Percentiles rank a stretch among this genome's conserved stretches.
phyloP scores from a whole-genome alignment of 768 basidiomycete genomes.

The Trametes villosa region DNA sequence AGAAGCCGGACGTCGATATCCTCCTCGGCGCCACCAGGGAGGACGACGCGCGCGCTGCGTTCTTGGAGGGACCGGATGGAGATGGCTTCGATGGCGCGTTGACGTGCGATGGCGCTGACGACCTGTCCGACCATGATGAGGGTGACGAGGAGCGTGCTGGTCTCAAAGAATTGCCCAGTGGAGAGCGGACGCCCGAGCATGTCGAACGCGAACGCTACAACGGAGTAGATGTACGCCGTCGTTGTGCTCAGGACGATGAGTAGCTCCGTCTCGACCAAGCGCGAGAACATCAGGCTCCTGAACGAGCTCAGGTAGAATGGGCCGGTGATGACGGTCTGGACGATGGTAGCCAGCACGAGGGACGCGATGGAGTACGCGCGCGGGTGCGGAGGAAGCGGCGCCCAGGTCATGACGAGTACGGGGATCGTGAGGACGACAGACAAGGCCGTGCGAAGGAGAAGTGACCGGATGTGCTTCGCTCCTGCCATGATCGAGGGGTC shows the following conservation, averaged over 20 bases:
- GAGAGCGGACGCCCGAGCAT: slow-evolving; percentile 37
- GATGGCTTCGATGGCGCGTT: slow-evolving; percentile 40
- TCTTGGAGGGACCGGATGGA: slow-evolving; percentile 41
- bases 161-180: slow-evolving; percentile 46
- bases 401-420: slow-evolving; percentile 49
- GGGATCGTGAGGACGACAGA: slow-evolving; percentile 43
- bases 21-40: slow-evolving; percentile 26
- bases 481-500: slow-evolving; percentile 34
- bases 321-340: slow-evolving; percentile 40
- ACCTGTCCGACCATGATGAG: slow-evolving; percentile 47
- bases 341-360: slow-evolving; percentile 43
- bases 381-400: slow-evolving; percentile 38
- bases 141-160: slow-evolving; percentile 45
- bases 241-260: slow-evolving; percentile 45
- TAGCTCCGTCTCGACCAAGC: slow-evolving; percentile 43
- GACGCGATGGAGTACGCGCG: slow-evolving; percentile 42
- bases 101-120: slow-evolving; percentile 42
- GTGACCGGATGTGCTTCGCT: slow-evolving; percentile 36
- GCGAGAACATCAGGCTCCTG: slow-evolving; percentile 42
- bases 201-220: slow-evolving; percentile 42
- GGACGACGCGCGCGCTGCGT: slow-evolving; percentile 36
- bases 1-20: slow-evolving; percentile 38
- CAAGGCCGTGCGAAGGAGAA: slow-evolving; percentile 36
- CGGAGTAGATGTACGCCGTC: slow-evolving; percentile 46
- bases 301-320: slow-evolving; percentile 43